Conservation (phyloP, 140 eudicot genomes). For the Anethum foeniculum region DNA sequence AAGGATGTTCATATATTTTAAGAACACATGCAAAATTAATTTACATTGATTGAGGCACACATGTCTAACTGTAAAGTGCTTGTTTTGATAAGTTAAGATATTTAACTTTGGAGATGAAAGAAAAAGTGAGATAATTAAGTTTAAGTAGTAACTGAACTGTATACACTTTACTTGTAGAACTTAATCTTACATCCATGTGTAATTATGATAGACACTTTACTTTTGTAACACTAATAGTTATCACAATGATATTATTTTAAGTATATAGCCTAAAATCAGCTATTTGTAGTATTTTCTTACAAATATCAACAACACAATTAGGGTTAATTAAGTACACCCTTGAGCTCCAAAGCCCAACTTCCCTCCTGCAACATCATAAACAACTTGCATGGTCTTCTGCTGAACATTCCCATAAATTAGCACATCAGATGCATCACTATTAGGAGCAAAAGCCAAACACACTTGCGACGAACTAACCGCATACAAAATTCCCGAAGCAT, state of each 20-base stretch:
- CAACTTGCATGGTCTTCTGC: conserved; percentile 52
- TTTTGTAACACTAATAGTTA: neutral
- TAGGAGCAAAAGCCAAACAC: conserved; percentile 71
- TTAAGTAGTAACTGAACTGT: neutral
- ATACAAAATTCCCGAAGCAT: conserved; percentile 28
- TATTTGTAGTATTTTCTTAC: no score
- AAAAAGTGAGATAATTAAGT: no score
- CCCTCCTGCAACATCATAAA: conserved; percentile 62
- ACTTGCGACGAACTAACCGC: conserved; percentile 7
- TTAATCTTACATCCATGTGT: neutral
- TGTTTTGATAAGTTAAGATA: no score
- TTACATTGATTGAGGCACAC: no score
- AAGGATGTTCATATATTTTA: no score
- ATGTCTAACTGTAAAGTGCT: no score
- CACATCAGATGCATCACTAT: conserved; percentile 30
- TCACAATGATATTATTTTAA: neutral
- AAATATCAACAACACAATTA: neutral
- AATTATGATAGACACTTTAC: neutral
- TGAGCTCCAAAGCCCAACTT: conserved; percentile 53
- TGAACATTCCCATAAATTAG: conserved; percentile 58
- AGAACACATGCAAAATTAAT: no score
- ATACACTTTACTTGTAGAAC: neutral
- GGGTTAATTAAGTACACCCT: conserved; percentile 38
- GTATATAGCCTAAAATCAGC: neutral
- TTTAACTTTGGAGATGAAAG: no score